Conservation (phyloP, 2,329 filamentous ascomycete species). For the Trichophyton schoenleinii region DNA sequence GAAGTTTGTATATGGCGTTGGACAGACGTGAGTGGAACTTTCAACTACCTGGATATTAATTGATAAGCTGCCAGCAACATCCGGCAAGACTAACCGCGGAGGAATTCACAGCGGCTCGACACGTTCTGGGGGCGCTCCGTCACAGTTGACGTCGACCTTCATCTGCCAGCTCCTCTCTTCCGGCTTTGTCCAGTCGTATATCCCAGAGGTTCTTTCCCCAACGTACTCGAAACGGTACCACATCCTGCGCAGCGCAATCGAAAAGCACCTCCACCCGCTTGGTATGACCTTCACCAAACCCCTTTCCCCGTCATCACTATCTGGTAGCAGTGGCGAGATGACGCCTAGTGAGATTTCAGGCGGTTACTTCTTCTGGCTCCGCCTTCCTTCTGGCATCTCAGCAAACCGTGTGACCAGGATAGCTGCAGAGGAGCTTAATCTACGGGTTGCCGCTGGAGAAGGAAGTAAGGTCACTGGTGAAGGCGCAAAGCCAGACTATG, state of each 20-base stretch:
- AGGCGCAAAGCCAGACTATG: background rate
- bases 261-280: conserved; percentile 47
- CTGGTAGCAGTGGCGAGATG: background rate
- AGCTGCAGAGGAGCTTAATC: conserved; percentile 49
- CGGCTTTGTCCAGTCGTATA: conserved; percentile 41
- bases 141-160: conserved; percentile 46
- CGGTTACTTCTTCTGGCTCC: conserved; percentile 78
- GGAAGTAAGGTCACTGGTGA: conserved; percentile 57
- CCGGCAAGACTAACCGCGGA: conserved; percentile 8
- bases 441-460: conserved; percentile 56
- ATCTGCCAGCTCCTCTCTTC: conserved; percentile 43
- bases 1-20: conserved; percentile 48
- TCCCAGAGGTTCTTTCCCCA: conserved; percentile 42
- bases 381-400: conserved; percentile 43
- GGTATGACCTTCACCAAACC: conserved; percentile 35
- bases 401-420: conserved; percentile 44
- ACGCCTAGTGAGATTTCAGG: conserved; percentile 45
- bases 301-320: conserved; percentile 4
- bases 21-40: conserved; percentile 40
- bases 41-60: background rate
- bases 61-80: background rate
- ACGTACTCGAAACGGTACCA: conserved; percentile 43
- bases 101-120: conserved; percentile 39
- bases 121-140: conserved; percentile 47
- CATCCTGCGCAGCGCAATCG: conserved; percentile 47